Evolutionary conservation across 108 stramenopile genomes (phyloP), one percentile per base, ranked within the genome.

Genomic region (Pseudonitzschia multiseries): DNA sequence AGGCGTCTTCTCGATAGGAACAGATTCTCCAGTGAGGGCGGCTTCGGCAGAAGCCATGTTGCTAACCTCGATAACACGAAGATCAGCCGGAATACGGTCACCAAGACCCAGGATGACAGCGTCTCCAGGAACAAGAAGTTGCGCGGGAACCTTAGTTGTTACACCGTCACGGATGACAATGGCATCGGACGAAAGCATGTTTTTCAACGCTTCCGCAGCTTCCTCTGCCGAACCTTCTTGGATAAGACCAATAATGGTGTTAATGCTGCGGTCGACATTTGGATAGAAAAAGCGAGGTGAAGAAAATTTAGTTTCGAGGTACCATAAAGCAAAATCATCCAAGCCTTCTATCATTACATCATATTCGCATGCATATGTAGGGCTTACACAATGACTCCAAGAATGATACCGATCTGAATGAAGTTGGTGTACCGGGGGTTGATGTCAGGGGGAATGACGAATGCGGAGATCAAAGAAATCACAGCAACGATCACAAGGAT

Each of bases 21-120:
- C 87, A 22, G 94, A 87, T 74, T 98, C 95, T 31, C 97, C 97
- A 13, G 97, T 98, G 31, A 98, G 74, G 32, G 91, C 90, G 41
- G 93, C 92, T 82, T 98, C 97, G 44, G 83, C 87, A 43, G 81
- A 82, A 12, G 91, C 79, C 71, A 99, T 65, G 76, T 92, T 87
- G 36, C 71, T 72, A 17, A 88, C 85, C 36, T 81, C 69, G 28
- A 96, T 54, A 77, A 98, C 74, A 51, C 97, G 88, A 32, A 96
- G 40, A 84, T 98, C 98, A 27, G 91, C 89, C 14, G 97, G 95
- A 29, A 96, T 79, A 28, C 79, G 76, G 62, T 95, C 93, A 33
- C 97, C 97, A 48, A 79, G 65, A 43, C 73, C 64, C 27, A 97
- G 69, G 26, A 81, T 63, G 71, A 89, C 85, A 61, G 87, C 67